Base-by-base conservation (phyloP, 2,329 filamentous ascomycete species). In the Fusarium abutilonis region DNA sequence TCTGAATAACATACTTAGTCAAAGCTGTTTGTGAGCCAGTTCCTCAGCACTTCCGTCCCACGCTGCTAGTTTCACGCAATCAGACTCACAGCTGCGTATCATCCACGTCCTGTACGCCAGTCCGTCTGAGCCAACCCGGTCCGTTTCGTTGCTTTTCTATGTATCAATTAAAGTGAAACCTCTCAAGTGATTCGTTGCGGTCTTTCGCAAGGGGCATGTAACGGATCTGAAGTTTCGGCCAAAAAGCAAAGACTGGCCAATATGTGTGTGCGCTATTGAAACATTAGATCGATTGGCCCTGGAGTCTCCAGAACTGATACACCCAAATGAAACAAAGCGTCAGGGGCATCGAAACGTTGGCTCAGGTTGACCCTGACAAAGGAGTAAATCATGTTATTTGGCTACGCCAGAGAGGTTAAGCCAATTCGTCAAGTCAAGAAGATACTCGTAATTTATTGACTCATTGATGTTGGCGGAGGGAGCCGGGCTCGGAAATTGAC, bases 301-400 rank as follows among this genome's bases (percentile, higher is more conserved):
- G 29, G 39, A 21, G n/a, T 46, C 63, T 52, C 67, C 55, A 68
- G 56, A 62, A 45, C 41, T 60, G 43, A 45, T 66, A 44, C 40
- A 49, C 58, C 66, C 54, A 52, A 56, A 54, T 70, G 68, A 70
- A 70, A 70, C 68, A 55, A 63, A 56, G 54, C 43, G 45, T 56
- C 63, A 57, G 41, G 54, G 55, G 56, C 39, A 32, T 46, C 41
- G 34, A 56, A 56, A 55, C 46, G 53, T 62, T 63, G 55, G 56
- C 41, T 56, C 46, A 47, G 48, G 52, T 56, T 50, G 51, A 59
- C 55, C 57, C 46, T 44, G 31, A 43, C 42, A 48, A 59, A 63
- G 62, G 38, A 62, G 53, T 50, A 49, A 59, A 66, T 45, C 41
- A 41, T 63, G 28, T 40, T 43, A 19, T 43, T 59, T 47, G 45